phyloP scores from a whole-genome alignment of 2,329 filamentous ascomycete species.

The Curvularia spicifera region DNA sequence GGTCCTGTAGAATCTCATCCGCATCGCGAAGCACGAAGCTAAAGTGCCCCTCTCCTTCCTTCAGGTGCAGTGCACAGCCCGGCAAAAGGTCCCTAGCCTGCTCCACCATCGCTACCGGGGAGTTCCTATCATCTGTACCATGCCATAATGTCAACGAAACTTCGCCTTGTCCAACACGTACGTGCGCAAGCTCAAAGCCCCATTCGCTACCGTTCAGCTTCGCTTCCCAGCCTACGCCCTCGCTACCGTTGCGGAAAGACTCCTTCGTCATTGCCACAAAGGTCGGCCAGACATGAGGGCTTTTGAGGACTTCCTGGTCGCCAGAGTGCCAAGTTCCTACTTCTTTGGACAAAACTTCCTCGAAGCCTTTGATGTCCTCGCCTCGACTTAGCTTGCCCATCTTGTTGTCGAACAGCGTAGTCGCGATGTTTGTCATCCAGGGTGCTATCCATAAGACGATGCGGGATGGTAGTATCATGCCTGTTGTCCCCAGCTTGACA shows the following conservation, averaged over 20 bases:
- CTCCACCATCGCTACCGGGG: slow-evolving; percentile 31
- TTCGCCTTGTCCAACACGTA: slow-evolving; percentile 27
- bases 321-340: slow-evolving; percentile 25
- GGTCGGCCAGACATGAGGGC: slow-evolving; percentile 27
- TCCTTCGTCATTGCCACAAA: slow-evolving; percentile 39
- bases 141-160: slow-evolving; percentile 44
- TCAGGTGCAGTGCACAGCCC: slow-evolving; percentile 27
- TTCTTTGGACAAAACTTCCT: slow-evolving; percentile 33
- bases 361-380: slow-evolving; percentile 34
- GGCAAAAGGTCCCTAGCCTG: slow-evolving; percentile 35
- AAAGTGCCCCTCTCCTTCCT: slow-evolving; percentile 37
- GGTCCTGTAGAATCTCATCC: slow-evolving; percentile 31
- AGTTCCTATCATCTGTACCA: slow-evolving; percentile 39
- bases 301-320: slow-evolving; percentile 32
- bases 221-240: slow-evolving; percentile 41
- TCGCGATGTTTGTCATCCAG: slow-evolving; percentile 31
- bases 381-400: slow-evolving; percentile 37
- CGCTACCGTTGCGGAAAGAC: slow-evolving; percentile 33
- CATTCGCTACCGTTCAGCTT: slow-evolving; percentile 36
- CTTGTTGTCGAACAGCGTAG: slow-evolving; percentile 29
- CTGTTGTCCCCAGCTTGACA: slow-evolving; percentile 31
- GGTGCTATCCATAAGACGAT: slow-evolving; percentile 36
- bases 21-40: slow-evolving; percentile 31
- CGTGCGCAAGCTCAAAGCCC: slow-evolving; percentile 42
- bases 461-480: slow-evolving; percentile 34